Conservation (phyloP, 306 rosid genomes). For the Malus fusca region DNA sequence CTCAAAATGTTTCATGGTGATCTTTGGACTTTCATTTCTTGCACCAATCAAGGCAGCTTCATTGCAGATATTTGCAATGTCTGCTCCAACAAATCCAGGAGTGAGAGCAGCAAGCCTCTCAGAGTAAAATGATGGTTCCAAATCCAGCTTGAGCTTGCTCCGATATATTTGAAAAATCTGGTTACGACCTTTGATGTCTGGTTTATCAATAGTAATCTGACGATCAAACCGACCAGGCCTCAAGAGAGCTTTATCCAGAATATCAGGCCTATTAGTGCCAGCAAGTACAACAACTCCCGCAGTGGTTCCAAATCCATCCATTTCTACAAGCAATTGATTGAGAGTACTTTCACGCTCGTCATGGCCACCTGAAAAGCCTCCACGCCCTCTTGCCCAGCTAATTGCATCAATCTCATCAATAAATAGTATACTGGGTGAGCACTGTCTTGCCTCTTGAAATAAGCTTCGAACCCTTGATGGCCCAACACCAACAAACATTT, state of each 20-base stretch:
- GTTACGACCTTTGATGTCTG: conserved; percentile 87
- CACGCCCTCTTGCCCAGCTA: conserved; percentile 94
- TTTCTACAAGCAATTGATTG: conserved; percentile 90
- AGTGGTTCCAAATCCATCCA: conserved; percentile 97
- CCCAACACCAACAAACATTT: conserved; percentile 97
- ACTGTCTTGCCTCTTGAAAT: conserved; percentile 90
- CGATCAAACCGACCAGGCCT: conserved; percentile 95
- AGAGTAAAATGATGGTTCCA: conserved; percentile 65
- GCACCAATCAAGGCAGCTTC: conserved; percentile 99
- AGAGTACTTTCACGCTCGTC: conserved; percentile 96
- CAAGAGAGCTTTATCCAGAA: conserved; percentile 79
- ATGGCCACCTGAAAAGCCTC: conserved; percentile 72
- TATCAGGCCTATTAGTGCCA: conserved; percentile 95
- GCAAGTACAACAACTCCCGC: conserved; percentile 94
- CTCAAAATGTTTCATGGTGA: conserved; percentile 77
- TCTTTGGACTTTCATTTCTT: conserved; percentile 48
- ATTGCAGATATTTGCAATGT: conserved; percentile 92
- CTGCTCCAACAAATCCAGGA: conserved; percentile 97
- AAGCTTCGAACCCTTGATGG: conserved; percentile 91
- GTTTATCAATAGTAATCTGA: conserved; percentile 62
- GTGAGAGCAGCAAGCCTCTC: conserved; percentile 94
- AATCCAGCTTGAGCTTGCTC: conserved; percentile 76
- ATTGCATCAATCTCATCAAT: conserved; percentile 97
- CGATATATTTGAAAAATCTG: conserved; percentile 81
- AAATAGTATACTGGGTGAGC: conserved; percentile 89